A percentile compares a stretch with the other conserved stretches of the same genome.
phyloP scores from a whole-genome alignment of 306 rosid genomes.

The Alnus glutinosa region DNA sequence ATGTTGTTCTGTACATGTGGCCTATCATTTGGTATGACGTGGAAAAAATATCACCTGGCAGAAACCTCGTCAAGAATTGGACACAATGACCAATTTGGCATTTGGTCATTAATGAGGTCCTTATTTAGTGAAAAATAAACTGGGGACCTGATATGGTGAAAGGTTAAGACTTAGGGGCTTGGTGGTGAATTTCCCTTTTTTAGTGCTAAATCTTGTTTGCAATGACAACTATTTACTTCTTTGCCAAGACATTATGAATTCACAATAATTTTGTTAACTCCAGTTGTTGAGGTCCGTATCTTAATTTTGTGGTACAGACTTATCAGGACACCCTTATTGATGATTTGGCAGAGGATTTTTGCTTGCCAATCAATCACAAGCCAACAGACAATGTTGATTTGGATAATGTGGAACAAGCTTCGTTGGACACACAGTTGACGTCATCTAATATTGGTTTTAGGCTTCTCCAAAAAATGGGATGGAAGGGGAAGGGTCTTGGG shows the following conservation, averaged over 20 bases:
- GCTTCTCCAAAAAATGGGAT: constrained; percentile 99
- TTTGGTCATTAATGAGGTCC: too few species aligned
- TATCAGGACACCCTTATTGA: constrained; percentile 53
- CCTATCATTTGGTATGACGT: too few species aligned
- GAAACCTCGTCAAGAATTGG: too few species aligned
- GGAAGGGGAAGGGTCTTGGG: constrained; percentile 99
- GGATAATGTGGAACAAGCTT: constrained; percentile 95
- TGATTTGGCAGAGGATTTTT: constrained; percentile 70
- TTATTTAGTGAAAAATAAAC: too few species aligned
- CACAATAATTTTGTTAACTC: constrained; percentile 10
- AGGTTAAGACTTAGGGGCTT: too few species aligned
- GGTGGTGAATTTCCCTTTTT: background rate
- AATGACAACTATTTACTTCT: background rate
- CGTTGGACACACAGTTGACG: constrained; percentile 73
- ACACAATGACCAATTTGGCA: too few species aligned
- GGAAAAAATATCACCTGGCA: too few species aligned
- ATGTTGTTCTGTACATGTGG: too few species aligned
- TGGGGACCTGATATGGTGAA: too few species aligned
- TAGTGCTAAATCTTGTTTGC: background rate
- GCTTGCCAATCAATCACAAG: constrained; percentile 83
- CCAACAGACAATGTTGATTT: constrained; percentile 95
- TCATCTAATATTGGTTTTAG: constrained; percentile 89
- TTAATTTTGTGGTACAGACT: constrained; percentile 32
- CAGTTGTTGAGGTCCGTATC: constrained; percentile 6
- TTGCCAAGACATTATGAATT: constrained; percentile 12